Evolutionary conservation across 257 asterid species (phyloP), one percentile per base, ranked within the genome.

Genomic region (Fraxinus americana): DNA sequence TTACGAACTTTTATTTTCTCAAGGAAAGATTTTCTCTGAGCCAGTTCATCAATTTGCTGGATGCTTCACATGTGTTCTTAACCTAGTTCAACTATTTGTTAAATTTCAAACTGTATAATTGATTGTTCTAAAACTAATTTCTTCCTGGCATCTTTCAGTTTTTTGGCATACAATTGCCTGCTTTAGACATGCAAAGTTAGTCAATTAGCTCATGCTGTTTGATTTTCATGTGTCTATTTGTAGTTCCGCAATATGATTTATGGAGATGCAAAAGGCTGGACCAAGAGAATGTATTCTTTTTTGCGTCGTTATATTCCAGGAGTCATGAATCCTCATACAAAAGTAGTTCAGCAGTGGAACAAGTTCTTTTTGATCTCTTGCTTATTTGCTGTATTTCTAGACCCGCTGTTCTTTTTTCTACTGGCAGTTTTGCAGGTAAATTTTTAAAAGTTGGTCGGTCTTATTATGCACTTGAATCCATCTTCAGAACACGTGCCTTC

Each of bases 391-490:
- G 84, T 90, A 73, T 92, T 90, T 81, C 71, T 93, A 66, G 97
- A 93, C 87, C 98, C 98, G 0, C 67, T 92, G 45, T 93, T 93
- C 91, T 92, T 93, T 82, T 89, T 93, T 84, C 83, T 89, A 80
- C 82, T 93, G 57, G 83, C 76, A 75, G 92, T 89, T 79, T 77
- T 80, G 50, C 36, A 92, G 95, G 98, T 92, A 85, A 59, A 67
- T 54, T 54, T 19, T 19, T 54, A 54, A 54, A 54, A 54, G 63
- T 54, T 48, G 39, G 45, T 45, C n/a, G 4, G n/a, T 39, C 67
- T 6, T 30, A 61, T 36, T 43, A 32, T 75, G 34, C 61, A 38
- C 29, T 75, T 14, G 2, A 75, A 38, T 34, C 57, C 25, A 43
- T 54, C 27, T 54, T 54, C 27, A 19, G 65, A 43, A 11, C 45